Conservation (phyloP, 305 asterid species). For the Nicotiana rustica region DNA sequence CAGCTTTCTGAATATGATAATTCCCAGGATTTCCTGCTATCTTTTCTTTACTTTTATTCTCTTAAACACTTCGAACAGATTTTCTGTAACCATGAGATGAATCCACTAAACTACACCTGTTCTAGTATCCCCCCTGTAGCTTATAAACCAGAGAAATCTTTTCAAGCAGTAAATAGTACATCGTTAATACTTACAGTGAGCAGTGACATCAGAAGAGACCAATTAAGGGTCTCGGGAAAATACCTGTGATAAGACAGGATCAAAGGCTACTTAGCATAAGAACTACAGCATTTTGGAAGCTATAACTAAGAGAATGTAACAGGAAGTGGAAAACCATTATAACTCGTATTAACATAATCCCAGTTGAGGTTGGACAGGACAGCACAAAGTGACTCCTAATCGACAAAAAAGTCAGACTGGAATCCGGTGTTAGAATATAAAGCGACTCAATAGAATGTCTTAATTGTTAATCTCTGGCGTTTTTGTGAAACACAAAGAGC, state of each 20-base stretch:
- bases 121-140: not conserved
- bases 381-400: not conserved
- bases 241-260: slow-evolving; percentile 36
- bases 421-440: too few relatives aligned
- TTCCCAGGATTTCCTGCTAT: not conserved
- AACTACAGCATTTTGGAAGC: slow-evolving; percentile 1
- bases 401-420: not conserved
- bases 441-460: too few relatives aligned
- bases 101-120: slow-evolving; percentile 15
- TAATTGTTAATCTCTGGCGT: not conserved
- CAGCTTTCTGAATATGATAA: not conserved
- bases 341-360: not conserved
- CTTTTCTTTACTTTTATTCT: not conserved
- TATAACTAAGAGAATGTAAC: not conserved
- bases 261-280: not conserved
- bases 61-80: not conserved
- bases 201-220: slow-evolving; percentile 90
- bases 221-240: slow-evolving; percentile 64
- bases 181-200: slow-evolving; percentile 63
- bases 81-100: slow-evolving; percentile 7
- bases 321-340: not conserved
- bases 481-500: not conserved
- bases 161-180: slow-evolving; percentile 24
- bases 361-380: not conserved
- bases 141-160: not conserved